phyloP scores from a whole-genome alignment of 345 rosid species.

The Corymbia maculata region DNA sequence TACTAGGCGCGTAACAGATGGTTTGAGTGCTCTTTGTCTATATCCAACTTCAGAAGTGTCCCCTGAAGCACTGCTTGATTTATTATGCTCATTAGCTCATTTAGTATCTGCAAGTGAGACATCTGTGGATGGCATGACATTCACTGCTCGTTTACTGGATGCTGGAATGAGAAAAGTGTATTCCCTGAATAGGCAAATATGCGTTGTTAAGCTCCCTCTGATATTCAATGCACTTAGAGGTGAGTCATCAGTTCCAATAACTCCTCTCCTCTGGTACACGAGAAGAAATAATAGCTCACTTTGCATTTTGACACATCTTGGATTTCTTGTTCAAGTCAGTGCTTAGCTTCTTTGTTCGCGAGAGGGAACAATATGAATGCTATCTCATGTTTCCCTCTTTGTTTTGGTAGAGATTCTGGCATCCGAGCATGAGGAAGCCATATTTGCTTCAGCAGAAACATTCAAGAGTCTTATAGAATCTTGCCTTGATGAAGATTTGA shows the following conservation, averaged over 20 bases:
- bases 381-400: background rate
- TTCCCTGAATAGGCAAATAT: conserved; percentile 49
- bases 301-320: background rate
- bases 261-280: background rate
- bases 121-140: conserved; percentile 60
- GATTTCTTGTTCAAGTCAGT: background rate
- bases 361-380: background rate
- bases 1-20: conserved; percentile 64
- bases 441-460: conserved; percentile 69
- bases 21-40: conserved; percentile 50
- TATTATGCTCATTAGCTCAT: conserved; percentile 46
- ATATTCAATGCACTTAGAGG: conserved; percentile 81
- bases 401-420: conserved; percentile 64
- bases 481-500: conserved; percentile 71
- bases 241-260: conserved; percentile 1
- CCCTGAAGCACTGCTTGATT: conserved; percentile 56
- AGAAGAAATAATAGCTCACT: background rate
- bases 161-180: conserved; percentile 67
- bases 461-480: conserved; percentile 55
- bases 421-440: conserved; percentile 95
- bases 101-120: conserved; percentile 45
- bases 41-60: conserved; percentile 44
- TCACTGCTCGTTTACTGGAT: conserved; percentile 69
- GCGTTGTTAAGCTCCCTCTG: conserved; percentile 60
- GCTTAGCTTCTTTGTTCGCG: background rate